phyloP scores from a whole-genome alignment of 768 basidiomycete genomes.

The Rhodotorula babjevae region DNA sequence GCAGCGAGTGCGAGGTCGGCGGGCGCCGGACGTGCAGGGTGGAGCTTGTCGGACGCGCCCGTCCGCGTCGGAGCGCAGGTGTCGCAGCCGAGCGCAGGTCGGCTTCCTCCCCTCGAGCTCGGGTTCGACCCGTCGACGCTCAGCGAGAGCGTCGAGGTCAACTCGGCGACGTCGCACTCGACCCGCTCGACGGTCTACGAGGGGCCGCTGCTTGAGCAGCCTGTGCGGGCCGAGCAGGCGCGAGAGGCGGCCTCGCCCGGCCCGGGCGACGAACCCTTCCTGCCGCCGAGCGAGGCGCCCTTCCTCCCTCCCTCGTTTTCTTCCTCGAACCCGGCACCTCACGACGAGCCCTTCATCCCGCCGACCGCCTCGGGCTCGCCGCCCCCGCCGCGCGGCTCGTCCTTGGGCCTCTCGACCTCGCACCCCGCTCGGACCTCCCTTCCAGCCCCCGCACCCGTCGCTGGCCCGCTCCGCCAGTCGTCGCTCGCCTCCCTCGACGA shows the following conservation, averaged over 20 bases:
- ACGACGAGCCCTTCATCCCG: not conserved
- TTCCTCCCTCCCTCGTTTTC: not conserved
- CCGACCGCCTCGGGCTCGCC: not conserved
- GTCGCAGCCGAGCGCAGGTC: too few species aligned
- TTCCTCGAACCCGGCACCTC: not conserved
- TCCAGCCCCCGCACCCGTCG: not conserved
- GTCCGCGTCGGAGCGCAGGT: not conserved
- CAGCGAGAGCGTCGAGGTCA: not conserved
- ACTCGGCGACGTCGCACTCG: not conserved
- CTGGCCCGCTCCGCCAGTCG: not conserved
- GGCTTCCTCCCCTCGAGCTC: not conserved
- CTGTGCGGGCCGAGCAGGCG: not conserved
- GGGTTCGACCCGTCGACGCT: not conserved
- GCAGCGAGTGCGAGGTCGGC: not conserved
- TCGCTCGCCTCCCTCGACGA: not conserved
- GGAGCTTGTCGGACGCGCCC: constrained; percentile 11
- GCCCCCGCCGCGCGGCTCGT: not conserved
- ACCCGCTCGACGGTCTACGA: too few species aligned
- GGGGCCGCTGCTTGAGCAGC: not conserved
- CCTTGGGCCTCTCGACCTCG: not conserved
- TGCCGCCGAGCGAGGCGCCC: not conserved
- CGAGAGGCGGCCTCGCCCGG: not conserved
- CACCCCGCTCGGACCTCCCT: too few species aligned
- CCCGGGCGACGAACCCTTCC: not conserved
- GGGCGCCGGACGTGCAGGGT: not conserved